Conservation (phyloP, 306 rosid species). For the Ammopiptanthus mongolicus region DNA sequence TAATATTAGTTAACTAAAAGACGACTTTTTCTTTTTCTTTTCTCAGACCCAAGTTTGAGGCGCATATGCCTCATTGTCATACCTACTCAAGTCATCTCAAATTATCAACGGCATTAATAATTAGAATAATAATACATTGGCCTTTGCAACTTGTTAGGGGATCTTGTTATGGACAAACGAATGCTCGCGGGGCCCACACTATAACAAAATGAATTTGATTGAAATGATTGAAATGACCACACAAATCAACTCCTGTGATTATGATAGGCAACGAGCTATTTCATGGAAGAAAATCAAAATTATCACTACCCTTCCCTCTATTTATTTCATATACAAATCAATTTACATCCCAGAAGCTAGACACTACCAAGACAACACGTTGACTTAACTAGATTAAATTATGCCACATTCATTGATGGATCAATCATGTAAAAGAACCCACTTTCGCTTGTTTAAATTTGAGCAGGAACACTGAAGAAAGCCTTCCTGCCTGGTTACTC, state of each 20-base stretch:
- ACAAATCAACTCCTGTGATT: conserved; percentile 13
- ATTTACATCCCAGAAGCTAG: conserved; percentile 48
- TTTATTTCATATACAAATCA: conserved; percentile 56
- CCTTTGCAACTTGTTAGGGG: conserved; percentile 24
- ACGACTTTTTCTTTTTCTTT: conserved; percentile 13
- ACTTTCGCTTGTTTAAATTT: conserved; percentile 14
- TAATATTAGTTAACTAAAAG: background rate
- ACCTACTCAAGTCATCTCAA: conserved; percentile 9
- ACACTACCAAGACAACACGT: conserved; percentile 15
- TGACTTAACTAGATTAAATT: conserved; percentile 8
- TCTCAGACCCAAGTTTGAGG: conserved; percentile 26
- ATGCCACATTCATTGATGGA: conserved; percentile 10
- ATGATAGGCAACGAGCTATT: conserved; percentile 2
- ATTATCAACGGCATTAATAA: conserved; percentile 14
- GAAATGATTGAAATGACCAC: conserved; percentile 24
- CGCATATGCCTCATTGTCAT: conserved; percentile 16
- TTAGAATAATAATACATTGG: background rate
- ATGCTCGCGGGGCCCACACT: conserved; percentile 11
- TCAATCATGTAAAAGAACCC: conserved; percentile 24
- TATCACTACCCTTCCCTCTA: conserved; percentile 21
- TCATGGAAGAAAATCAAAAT: conserved; percentile 18
- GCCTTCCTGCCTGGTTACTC: conserved; percentile 10
- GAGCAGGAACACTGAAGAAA: conserved; percentile 21
- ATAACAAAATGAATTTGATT: background rate
- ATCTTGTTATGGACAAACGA: background rate